A percentile compares a stretch with the other conserved stretches of the same genome.
Evolutionary conservation across 2,329 filamentous ascomycete genomes (phyloP).

Genomic region (Ophiostoma angusticollis): DNA sequence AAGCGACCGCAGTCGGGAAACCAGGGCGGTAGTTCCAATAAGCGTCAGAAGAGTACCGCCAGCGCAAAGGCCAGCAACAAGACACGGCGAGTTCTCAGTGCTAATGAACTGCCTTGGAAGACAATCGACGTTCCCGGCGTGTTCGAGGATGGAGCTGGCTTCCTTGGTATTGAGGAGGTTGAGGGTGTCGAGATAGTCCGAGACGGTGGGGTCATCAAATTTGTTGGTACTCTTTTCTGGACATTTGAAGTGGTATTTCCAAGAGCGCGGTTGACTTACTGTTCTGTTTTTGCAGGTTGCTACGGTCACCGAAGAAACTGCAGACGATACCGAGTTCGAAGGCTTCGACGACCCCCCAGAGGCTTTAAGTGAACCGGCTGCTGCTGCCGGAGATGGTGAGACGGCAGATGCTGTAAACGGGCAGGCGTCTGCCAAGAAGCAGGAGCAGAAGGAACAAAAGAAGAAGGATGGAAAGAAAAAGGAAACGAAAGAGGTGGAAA

Average conservation of each 20-base stretch:
- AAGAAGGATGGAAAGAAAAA: neutral
- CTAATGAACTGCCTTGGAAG: constrained; percentile 43
- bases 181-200: constrained; percentile 79
- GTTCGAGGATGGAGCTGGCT: constrained; percentile 82
- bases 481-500: constrained; percentile 7
- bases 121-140: constrained; percentile 57
- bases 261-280: too few species aligned
- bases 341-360: constrained; percentile 20
- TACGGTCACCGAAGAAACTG: constrained; percentile 16
- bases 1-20: constrained; percentile 4
- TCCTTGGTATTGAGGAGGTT: constrained; percentile 83
- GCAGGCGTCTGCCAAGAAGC: constrained; percentile 9
- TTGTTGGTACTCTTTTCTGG: too few species aligned
- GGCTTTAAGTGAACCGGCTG: too few species aligned
- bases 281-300: constrained; percentile 20
- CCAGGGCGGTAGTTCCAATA: neutral
- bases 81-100: constrained; percentile 30
- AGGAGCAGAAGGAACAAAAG: constrained; percentile 9
- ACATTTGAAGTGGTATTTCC: too few species aligned
- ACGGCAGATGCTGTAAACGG: neutral
- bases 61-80: constrained; percentile 12
- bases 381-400: neutral
- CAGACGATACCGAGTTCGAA: constrained; percentile 18
- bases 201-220: constrained; percentile 45
- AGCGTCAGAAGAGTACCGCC: constrained; percentile 5